Evolutionary conservation across 176 grass and related monocot species (phyloP).

Genomic region (Puccinellia tenuiflora): DNA sequence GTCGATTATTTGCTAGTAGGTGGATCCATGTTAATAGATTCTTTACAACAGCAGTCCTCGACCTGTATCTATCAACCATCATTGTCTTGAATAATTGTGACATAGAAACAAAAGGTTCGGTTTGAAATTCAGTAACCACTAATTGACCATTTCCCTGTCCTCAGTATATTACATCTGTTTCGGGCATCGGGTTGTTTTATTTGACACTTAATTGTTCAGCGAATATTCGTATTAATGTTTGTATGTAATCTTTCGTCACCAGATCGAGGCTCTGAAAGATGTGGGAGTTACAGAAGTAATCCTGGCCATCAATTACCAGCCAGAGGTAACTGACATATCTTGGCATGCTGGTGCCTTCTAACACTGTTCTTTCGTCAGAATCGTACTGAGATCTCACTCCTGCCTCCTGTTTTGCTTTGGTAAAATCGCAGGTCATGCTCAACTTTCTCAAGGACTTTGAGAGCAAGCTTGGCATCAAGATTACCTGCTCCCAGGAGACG

Average conservation of each 20-base stretch:
- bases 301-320: constrained; percentile 89
- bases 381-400: constrained; percentile 18
- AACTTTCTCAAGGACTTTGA: constrained; percentile 90
- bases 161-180: too few relatives aligned
- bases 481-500: constrained; percentile 84
- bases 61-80: background rate
- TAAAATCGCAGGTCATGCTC: constrained; percentile 59
- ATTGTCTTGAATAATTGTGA: background rate
- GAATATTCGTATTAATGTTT: background rate
- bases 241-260: background rate
- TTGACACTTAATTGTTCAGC: background rate
- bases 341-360: background rate
- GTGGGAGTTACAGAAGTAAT: constrained; percentile 87
- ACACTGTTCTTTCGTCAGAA: background rate
- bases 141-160: background rate
- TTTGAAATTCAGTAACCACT: background rate
- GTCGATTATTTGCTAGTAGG: background rate
- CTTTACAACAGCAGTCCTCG: background rate
- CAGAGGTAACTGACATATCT: constrained; percentile 50
- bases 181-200: too few relatives aligned
- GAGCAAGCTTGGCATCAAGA: constrained; percentile 77
- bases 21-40: constrained; percentile 41
- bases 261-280: constrained; percentile 90
- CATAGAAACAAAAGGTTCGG: background rate
- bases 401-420: background rate